Conservation (phyloP, 2,329 filamentous ascomycete genomes). For the Thermoascus crustaceus region DNA sequence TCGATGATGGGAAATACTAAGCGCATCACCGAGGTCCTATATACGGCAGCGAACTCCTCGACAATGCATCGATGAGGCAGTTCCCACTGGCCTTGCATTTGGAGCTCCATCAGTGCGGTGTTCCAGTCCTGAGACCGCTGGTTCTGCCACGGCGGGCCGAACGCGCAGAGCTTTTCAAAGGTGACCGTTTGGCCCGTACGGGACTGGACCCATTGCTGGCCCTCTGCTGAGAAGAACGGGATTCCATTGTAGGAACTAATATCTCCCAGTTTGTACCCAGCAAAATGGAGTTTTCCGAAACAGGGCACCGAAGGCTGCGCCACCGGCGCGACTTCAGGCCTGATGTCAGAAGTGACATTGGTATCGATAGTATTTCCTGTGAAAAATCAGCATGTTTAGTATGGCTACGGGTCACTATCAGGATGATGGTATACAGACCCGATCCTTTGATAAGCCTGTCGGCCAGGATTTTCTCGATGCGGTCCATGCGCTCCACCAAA, state of each 20-base stretch:
- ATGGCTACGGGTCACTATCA: neutral
- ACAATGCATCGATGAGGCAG: slow-evolving; percentile 30
- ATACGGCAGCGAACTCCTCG: slow-evolving; percentile 26
- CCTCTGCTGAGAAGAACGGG: slow-evolving; percentile 42
- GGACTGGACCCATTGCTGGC: slow-evolving; percentile 42
- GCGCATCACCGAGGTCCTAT: slow-evolving; percentile 28
- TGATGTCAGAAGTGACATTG: neutral
- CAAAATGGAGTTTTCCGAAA: slow-evolving; percentile 39
- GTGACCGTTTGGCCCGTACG: slow-evolving; percentile 35
- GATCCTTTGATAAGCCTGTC: slow-evolving; percentile 20
- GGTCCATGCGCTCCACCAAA: slow-evolving; percentile 32
- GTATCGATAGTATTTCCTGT: neutral
- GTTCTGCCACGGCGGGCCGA: slow-evolving; percentile 28
- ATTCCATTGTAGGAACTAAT: slow-evolving; percentile 43
- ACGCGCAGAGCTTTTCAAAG: slow-evolving; percentile 21
- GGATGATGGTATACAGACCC: slow-evolving; percentile 15
- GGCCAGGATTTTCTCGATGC: slow-evolving; percentile 32
- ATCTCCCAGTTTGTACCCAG: slow-evolving; percentile 40
- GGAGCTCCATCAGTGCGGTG: slow-evolving; percentile 13
- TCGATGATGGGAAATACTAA: slow-evolving; percentile 46
- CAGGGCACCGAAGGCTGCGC: slow-evolving; percentile 15
- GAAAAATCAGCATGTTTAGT: neutral
- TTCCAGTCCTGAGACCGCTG: slow-evolving; percentile 19
- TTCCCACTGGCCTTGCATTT: slow-evolving; percentile 15
- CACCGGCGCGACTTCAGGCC: slow-evolving; percentile 1